Percentiles rank a stretch among this genome's conserved stretches.
Evolutionary conservation across 108 stramenopile genomes (phyloP).

Genomic region (Epithemia pelagica): DNA sequence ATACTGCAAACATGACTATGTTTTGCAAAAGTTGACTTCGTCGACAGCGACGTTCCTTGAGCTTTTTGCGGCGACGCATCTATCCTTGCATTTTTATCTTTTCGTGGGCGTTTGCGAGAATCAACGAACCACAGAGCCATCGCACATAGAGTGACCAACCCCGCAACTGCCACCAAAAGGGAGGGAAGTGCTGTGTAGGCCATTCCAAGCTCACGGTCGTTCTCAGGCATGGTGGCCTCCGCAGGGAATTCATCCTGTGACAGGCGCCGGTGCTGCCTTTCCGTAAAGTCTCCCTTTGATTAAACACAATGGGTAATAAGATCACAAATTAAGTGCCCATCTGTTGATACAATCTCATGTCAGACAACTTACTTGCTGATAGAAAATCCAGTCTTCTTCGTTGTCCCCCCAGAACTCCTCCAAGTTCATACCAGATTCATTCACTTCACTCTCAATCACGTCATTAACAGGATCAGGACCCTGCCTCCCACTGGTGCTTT

Average conservation of each 20-base stretch:
- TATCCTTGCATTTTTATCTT: no score
- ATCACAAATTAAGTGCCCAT: no score
- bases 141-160: neutral
- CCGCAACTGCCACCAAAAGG: neutral
- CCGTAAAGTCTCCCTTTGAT: no score
- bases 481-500: no score
- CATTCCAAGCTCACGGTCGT: no score
- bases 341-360: no score
- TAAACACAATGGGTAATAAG: no score
- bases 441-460: neutral
- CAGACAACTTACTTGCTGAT: neutral
- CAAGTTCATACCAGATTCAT: neutral
- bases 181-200: neutral
- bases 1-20: neutral
- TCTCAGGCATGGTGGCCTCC: no score
- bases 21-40: neutral
- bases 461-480: no score
- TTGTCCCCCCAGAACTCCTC: neutral
- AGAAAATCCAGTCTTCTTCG: neutral
- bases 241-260: no score
- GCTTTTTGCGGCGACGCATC: no score
- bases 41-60: neutral
- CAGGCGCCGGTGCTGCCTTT: no score
- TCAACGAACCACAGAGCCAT: neutral
- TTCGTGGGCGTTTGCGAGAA: neutral